A percentile compares a stretch with the other conserved stretches of the same genome.
Evolutionary conservation across 1,284 basidiomycete genomes (phyloP).

Genomic region (Cryptococcus maquisensis): DNA sequence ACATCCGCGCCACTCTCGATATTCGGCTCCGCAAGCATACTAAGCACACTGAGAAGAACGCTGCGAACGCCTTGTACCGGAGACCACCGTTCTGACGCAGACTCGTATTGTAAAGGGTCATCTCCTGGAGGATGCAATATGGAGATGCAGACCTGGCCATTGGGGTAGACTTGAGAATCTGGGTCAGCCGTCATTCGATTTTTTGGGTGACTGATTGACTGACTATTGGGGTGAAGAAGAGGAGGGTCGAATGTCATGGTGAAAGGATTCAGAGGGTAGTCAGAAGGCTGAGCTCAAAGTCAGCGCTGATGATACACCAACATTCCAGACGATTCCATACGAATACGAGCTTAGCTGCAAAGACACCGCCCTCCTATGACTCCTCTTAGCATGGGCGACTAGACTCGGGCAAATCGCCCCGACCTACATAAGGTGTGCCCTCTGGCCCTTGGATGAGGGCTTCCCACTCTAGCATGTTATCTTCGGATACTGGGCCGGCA

Average conservation of each 20-base stretch:
- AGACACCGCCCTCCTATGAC: conserved; percentile 86
- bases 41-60: conserved; percentile 90
- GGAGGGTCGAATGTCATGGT: conserved; percentile 99
- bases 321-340: conserved; percentile 54
- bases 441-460: conserved; percentile 94
- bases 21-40: conserved; percentile 99
- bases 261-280: conserved; percentile 93
- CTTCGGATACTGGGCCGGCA: conserved; percentile 81
- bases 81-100: conserved; percentile 94
- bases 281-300: conserved; percentile 60
- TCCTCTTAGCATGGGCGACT: neutral
- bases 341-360: conserved; percentile 86
- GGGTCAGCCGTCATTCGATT: too few relatives aligned
- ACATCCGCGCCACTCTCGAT: conserved; percentile 97
- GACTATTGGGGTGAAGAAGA: conserved; percentile 95
- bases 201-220: conserved; percentile 36
- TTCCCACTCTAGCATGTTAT: conserved; percentile 98
- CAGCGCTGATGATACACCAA: neutral
- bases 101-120: conserved; percentile 67
- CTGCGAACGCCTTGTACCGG: conserved; percentile 86
- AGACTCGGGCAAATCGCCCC: neutral
- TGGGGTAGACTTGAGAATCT: conserved; percentile 65
- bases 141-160: conserved; percentile 95
- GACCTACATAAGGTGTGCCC: conserved; percentile 87
- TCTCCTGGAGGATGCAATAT: conserved; percentile 97